These are phyloP conservation scores for Globisporangium nodosum DNA, from an alignment of 352 stramenopile species.

Conservation along the genomic window DNA sequence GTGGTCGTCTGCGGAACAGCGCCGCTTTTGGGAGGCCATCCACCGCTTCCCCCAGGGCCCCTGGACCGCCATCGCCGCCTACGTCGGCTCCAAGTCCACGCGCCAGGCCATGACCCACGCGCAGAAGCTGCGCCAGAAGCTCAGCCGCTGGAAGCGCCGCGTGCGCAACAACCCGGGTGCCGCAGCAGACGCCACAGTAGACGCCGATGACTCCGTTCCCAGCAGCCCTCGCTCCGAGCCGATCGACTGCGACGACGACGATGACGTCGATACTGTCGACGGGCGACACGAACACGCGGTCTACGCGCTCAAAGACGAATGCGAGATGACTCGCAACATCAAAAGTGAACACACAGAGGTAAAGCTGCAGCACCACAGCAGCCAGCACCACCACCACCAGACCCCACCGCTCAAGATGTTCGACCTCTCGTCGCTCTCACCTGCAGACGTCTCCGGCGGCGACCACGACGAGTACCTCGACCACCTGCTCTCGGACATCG, in stretches of 20 bases:
- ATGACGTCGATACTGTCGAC: neutral
- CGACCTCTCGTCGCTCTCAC: conserved; percentile 5
- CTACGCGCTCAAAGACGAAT: neutral
- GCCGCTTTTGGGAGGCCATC: conserved; percentile 54
- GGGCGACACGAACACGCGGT: neutral
- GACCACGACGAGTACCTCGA: conserved; percentile 38
- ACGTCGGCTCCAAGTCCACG: conserved; percentile 55
- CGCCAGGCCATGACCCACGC: conserved; percentile 65
- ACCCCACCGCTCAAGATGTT: neutral
- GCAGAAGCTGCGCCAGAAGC: conserved; percentile 66
- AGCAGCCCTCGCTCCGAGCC: conserved; percentile 11
- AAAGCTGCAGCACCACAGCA: neutral
- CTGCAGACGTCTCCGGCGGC: conserved; percentile 12
- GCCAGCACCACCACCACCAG: neutral
- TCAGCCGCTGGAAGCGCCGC: conserved; percentile 47
- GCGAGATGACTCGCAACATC: conserved; percentile 2
- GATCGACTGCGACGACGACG: conserved; percentile 2
- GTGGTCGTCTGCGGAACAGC: conserved; percentile 40
- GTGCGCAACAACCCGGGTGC: conserved; percentile 18
- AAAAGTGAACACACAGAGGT: neutral
- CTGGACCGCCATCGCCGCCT: conserved; percentile 55
- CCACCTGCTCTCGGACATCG: conserved; percentile 41
- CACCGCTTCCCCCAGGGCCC: conserved; percentile 51
- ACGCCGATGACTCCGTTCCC: neutral
- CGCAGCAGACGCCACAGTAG: too few species aligned